Evolutionary conservation across 257 asterid species (phyloP).

Genomic region (Penstemon eatonii): DNA sequence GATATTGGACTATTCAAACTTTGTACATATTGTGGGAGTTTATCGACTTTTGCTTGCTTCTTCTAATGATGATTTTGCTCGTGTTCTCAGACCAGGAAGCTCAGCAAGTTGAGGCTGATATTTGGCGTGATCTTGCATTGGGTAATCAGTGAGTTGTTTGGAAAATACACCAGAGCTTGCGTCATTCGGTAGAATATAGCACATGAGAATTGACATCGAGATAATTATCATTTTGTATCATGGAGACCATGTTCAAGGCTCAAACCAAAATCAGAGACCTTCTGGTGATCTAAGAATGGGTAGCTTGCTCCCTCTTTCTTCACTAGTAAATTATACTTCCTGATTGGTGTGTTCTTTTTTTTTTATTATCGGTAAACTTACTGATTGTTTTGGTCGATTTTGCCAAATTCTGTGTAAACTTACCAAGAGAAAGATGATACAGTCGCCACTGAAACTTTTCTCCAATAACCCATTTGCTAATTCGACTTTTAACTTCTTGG

Average conservation of each 20-base stretch:
- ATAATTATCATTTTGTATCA: not conserved
- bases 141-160: constrained; percentile 35
- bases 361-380: too few species aligned
- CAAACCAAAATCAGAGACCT: not conserved
- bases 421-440: too few species aligned
- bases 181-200: constrained; percentile 12
- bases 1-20: not conserved
- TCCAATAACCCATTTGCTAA: too few species aligned
- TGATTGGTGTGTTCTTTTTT: too few species aligned
- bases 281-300: too few species aligned
- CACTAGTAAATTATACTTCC: too few species aligned
- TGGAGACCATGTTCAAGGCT: not conserved
- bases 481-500: too few species aligned
- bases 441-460: too few species aligned
- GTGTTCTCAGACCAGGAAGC: constrained; percentile 56
- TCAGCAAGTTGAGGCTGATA: constrained; percentile 51
- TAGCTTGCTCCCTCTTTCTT: too few species aligned
- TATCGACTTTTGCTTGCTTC: not conserved
- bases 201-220: not conserved
- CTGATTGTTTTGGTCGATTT: too few species aligned
- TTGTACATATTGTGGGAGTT: not conserved
- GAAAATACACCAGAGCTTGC: not conserved
- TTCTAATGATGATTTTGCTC: constrained; percentile 16
- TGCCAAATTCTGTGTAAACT: too few species aligned
- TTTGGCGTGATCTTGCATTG: constrained; percentile 74